A percentile compares a stretch with the other conserved stretches of the same genome.
Evolutionary conservation across 148 eudicot species (phyloP).

Genomic region (Vaccinium vitisidaea): DNA sequence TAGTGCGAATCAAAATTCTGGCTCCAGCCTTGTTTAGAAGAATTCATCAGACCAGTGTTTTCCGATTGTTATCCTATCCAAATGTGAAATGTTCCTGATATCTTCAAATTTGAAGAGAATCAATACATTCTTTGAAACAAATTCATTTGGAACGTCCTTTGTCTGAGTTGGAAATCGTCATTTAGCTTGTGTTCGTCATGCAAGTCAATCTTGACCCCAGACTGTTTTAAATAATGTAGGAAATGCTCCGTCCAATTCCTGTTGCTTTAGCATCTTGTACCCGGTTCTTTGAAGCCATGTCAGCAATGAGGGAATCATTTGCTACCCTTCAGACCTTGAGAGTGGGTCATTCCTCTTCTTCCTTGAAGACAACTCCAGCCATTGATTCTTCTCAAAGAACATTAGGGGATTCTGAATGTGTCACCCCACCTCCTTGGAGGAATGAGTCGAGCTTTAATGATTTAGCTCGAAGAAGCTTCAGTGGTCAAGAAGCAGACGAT

Average conservation of each 20-base stretch:
- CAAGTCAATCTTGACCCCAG: not conserved
- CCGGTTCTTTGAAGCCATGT: slow-evolving; percentile 95
- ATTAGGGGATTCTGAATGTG: slow-evolving; percentile 55
- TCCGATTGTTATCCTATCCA: not conserved
- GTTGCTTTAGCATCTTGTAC: slow-evolving; percentile 99
- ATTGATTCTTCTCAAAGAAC: slow-evolving; percentile 36
- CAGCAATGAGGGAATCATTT: slow-evolving; percentile 99
- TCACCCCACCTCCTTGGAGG: slow-evolving; percentile 84
- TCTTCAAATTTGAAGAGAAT: not conserved
- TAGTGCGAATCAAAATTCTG: not conserved
- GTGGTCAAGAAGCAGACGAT: slow-evolving; percentile 33
- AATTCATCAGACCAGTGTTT: not conserved
- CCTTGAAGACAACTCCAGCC: slow-evolving; percentile 46
- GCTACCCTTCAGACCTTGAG: slow-evolving; percentile 77
- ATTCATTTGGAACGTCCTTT: not conserved
- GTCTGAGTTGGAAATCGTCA: not conserved
- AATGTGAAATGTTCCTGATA: not conserved
- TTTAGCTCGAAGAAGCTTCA: slow-evolving; percentile 38
- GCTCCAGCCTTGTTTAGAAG: not conserved
- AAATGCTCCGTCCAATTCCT: slow-evolving; percentile 98
- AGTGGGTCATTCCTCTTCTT: slow-evolving; percentile 57
- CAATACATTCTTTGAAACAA: not conserved
- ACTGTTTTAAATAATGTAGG: slow-evolving; percentile 35
- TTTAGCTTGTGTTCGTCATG: not conserved
- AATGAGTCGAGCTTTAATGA: slow-evolving; percentile 61